Conservation (phyloP, 148 eudicot genomes). For the Polygonum maritimum region DNA sequence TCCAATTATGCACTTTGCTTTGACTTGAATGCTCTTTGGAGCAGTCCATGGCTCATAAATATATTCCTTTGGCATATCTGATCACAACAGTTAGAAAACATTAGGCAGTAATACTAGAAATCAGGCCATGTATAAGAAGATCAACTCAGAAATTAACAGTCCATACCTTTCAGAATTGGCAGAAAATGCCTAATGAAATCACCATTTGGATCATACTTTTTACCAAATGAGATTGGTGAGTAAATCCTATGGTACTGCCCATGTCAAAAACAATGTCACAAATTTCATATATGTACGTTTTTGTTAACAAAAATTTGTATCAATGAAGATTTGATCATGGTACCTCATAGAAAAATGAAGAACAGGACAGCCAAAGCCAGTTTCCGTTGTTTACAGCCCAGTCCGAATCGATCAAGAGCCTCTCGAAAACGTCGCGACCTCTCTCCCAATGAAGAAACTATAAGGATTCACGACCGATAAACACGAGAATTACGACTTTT, state of each 20-base stretch:
- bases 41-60: constrained; percentile 97
- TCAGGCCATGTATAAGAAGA: neutral
- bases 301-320: neutral
- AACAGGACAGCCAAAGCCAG: constrained; percentile 96
- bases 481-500: neutral
- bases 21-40: constrained; percentile 64
- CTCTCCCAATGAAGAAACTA: constrained; percentile 95
- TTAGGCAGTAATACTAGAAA: neutral
- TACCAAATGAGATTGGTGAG: constrained; percentile 85
- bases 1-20: constrained; percentile 83
- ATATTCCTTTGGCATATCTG: constrained; percentile 93
- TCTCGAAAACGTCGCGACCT: constrained; percentile 91
- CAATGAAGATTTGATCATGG: neutral
- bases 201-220: constrained; percentile 80
- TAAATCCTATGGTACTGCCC: constrained; percentile 77
- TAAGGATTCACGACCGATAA: neutral
- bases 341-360: constrained; percentile 90
- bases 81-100: constrained; percentile 6
- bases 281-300: neutral
- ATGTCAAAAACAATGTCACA: neutral
- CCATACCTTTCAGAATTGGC: constrained; percentile 70
- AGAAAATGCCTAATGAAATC: constrained; percentile 78
- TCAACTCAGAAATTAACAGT: neutral
- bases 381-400: constrained; percentile 91
- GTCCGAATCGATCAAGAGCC: constrained; percentile 85